Evolutionary conservation across 495 filamentous ascomycete genomes (phyloP).

Genomic region (Aspergillus campestris): DNA sequence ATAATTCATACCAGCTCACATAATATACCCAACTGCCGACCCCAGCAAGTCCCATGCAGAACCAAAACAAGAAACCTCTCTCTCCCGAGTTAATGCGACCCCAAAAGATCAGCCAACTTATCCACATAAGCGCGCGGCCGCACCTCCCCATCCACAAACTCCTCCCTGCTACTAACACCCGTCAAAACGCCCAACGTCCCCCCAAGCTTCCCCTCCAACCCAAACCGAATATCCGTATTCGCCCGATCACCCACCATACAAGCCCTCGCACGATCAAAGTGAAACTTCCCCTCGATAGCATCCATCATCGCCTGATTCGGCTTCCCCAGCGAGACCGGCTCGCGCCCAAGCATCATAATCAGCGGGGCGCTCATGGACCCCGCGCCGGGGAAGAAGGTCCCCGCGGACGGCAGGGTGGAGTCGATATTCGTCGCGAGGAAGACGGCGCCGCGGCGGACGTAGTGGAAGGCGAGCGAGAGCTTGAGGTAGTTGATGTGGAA

Average conservation of each 20-base stretch:
- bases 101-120: constrained; percentile 66
- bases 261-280: constrained; percentile 70
- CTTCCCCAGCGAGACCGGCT: constrained; percentile 78
- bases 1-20: not conserved
- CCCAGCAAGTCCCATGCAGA: no score
- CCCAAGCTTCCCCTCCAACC: constrained; percentile 80
- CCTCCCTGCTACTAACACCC: constrained; percentile 72
- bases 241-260: constrained; percentile 97
- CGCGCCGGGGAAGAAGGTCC: constrained; percentile 83
- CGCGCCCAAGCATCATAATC: constrained; percentile 58
- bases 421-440: constrained; percentile 95
- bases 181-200: constrained; percentile 90
- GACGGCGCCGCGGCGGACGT: constrained; percentile 69
- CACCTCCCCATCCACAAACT: constrained; percentile 64
- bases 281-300: constrained; percentile 91
- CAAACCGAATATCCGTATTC: constrained; percentile 95
- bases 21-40: not conserved
- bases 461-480: constrained; percentile 72
- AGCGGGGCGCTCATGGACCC: constrained; percentile 75
- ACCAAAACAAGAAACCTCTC: not conserved
- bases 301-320: constrained; percentile 99
- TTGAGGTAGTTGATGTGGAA: constrained; percentile 95
- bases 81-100: constrained; percentile 4
- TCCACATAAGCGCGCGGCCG: constrained; percentile 76
- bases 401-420: constrained; percentile 70